Evolutionary conservation across 1,284 basidiomycete genomes (phyloP).

Genomic region (Ustilago loliicola): DNA sequence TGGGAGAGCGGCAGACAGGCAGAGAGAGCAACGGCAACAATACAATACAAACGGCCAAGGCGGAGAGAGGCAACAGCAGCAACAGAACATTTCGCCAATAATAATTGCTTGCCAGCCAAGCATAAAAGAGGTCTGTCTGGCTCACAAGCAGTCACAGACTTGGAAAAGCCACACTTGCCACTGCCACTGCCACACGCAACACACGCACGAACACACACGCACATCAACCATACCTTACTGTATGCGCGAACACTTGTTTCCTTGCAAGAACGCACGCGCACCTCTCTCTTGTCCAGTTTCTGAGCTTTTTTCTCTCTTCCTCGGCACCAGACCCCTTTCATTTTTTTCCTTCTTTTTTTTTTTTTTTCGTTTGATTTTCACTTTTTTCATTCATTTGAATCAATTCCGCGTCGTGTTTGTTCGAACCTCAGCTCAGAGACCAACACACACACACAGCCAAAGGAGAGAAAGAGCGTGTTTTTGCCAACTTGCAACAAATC

Average conservation of each 20-base stretch:
- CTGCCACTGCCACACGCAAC: slow-evolving; percentile 2
- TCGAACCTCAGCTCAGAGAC: not conserved
- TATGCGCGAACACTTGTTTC: not conserved
- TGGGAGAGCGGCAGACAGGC: slow-evolving; percentile 1
- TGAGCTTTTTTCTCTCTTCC: not conserved
- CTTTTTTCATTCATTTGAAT: slow-evolving; percentile 1
- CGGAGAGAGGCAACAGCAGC: not conserved
- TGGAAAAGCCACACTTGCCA: too few species aligned
- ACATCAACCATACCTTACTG: slow-evolving; percentile 1
- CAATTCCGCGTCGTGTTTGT: slow-evolving; percentile 7
- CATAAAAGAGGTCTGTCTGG: slow-evolving; percentile 2
- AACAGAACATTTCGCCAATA: not conserved
- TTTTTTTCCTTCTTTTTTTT: slow-evolving; percentile 6
- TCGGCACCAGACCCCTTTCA: not conserved
- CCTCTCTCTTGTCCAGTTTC: not conserved
- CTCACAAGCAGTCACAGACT: not conserved
- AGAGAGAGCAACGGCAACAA: not conserved
- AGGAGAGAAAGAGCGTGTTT: not conserved
- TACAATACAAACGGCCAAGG: not conserved
- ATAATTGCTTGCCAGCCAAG: slow-evolving; percentile 12
- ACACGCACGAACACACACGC: slow-evolving; percentile 19
- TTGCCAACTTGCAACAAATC: not conserved
- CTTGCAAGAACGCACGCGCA: not conserved
- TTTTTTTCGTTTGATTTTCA: slow-evolving; percentile 4
- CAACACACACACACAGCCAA: too few species aligned